Conservation (phyloP, 1,284 basidiomycete species). For the Marasmius sp. region DNA sequence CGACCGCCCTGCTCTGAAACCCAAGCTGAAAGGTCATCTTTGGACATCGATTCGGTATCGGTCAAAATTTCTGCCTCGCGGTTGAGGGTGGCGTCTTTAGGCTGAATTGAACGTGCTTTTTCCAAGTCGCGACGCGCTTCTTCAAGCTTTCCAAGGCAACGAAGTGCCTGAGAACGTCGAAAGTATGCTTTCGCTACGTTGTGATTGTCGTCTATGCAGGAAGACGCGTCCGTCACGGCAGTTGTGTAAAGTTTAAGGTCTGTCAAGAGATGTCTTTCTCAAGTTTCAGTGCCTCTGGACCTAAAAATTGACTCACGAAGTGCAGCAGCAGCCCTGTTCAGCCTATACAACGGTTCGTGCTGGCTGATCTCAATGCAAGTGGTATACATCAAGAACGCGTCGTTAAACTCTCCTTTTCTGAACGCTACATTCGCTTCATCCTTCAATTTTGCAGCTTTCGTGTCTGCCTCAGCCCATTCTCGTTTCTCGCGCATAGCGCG, state of each 20-base stretch:
- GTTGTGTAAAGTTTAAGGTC: slow-evolving; percentile 15
- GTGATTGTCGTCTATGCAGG: neutral
- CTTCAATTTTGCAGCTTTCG: slow-evolving; percentile 2
- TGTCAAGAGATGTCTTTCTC: neutral
- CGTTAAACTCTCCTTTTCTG: slow-evolving; percentile 13
- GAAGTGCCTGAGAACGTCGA: neutral
- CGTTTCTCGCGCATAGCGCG: neutral
- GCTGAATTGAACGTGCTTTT: neutral
- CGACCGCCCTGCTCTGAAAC: neutral
- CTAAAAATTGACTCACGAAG: neutral
- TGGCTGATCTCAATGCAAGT: slow-evolving; percentile 9
- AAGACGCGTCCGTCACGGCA: slow-evolving; percentile 32
- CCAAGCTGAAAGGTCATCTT: neutral
- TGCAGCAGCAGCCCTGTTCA: neutral
- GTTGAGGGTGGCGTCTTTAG: neutral
- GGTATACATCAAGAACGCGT: slow-evolving; percentile 13
- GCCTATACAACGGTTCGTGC: slow-evolving; percentile 12
- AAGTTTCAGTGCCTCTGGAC: neutral
- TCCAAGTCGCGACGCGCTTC: neutral
- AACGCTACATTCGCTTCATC: slow-evolving; percentile 14
- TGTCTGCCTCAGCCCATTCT: slow-evolving; percentile 8
- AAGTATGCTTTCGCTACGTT: neutral
- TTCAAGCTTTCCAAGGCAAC: neutral
- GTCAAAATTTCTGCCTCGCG: neutral
- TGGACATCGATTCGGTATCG: neutral